These are phyloP conservation scores for Leptodermis oblonga DNA, from an alignment of 257 asterid species.

Conservation along the genomic window DNA sequence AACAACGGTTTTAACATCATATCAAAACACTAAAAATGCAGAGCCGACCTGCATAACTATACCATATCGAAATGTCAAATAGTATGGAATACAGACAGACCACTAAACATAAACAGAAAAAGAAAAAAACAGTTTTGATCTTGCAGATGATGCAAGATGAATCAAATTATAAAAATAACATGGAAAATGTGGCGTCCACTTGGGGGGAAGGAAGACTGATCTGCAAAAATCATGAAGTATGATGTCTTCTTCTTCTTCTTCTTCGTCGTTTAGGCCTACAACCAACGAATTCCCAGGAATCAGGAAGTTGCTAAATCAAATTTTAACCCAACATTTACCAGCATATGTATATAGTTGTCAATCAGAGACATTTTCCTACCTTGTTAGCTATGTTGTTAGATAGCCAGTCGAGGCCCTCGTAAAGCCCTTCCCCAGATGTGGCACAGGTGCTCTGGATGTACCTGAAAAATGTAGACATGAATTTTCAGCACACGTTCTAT, in stretches of 20 bases:
- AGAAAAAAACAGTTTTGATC: conserved; percentile 11
- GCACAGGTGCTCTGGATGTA: conserved; percentile 76
- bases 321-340: not conserved
- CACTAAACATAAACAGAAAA: conserved; percentile 3
- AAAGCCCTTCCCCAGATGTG: conserved; percentile 66
- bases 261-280: conserved; percentile 34
- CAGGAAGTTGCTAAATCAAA: not conserved
- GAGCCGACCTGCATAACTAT: conserved; percentile 8
- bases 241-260: conserved; percentile 6
- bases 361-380: conserved; percentile 25
- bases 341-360: conserved; percentile 1
- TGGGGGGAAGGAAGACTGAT: conserved; percentile 23
- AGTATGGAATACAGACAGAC: conserved; percentile 6
- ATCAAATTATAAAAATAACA: conserved; percentile 13
- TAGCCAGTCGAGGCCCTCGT: conserved; percentile 73
- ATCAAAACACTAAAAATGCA: not conserved
- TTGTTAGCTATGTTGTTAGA: conserved; percentile 68
- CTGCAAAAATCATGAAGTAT: conserved; percentile 26
- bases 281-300: conserved; percentile 8
- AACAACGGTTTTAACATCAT: not conserved
- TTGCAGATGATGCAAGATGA: conserved; percentile 12
- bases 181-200: conserved; percentile 29
- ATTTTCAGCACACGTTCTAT: not conserved
- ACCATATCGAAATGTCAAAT: conserved; percentile 11
- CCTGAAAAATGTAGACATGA: conserved; percentile 26